phyloP scores from a whole-genome alignment of 129 eudicot species.

The Arctium minus region DNA sequence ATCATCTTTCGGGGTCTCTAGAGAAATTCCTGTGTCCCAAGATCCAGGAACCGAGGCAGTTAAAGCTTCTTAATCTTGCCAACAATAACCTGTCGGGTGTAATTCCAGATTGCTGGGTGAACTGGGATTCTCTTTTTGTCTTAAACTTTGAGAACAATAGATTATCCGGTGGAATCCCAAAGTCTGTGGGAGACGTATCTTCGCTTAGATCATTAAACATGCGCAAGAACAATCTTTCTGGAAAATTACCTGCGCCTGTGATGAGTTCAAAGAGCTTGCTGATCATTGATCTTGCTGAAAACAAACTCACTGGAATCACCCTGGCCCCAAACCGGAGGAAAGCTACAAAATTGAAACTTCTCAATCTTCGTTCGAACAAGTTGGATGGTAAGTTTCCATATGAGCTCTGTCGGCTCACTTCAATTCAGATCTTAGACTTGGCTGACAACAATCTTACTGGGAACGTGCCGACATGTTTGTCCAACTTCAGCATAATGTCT shows the following conservation, averaged over 20 bases:
- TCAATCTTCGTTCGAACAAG: conserved; percentile 32
- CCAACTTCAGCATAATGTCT: conserved; percentile 17
- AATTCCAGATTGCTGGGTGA: conserved; percentile 30
- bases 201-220: conserved; percentile 2
- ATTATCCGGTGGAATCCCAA: conserved; percentile 26
- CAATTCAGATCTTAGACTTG: conserved; percentile 29
- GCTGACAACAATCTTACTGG: conserved; percentile 34
- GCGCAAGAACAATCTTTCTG: conserved; percentile 23
- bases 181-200: conserved; percentile 19
- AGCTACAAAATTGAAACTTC: conserved; percentile 9
- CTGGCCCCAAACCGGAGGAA: neutral
- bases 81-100: conserved; percentile 33
- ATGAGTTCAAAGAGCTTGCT: conserved; percentile 7
- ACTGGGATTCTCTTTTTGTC: conserved; percentile 14
- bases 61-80: conserved; percentile 32
- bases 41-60: neutral
- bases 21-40: conserved; percentile 23
- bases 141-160: conserved; percentile 8
- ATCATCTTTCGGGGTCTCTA: conserved; percentile 27
- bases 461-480: conserved; percentile 31
- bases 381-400: conserved; percentile 28
- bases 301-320: conserved; percentile 15
- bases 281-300: conserved; percentile 25
- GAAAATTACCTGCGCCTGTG: conserved; percentile 14
- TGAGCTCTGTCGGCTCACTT: conserved; percentile 27